Conservation (phyloP, 2,329 filamentous ascomycete genomes). For the Daldinia eschscholtzii region DNA sequence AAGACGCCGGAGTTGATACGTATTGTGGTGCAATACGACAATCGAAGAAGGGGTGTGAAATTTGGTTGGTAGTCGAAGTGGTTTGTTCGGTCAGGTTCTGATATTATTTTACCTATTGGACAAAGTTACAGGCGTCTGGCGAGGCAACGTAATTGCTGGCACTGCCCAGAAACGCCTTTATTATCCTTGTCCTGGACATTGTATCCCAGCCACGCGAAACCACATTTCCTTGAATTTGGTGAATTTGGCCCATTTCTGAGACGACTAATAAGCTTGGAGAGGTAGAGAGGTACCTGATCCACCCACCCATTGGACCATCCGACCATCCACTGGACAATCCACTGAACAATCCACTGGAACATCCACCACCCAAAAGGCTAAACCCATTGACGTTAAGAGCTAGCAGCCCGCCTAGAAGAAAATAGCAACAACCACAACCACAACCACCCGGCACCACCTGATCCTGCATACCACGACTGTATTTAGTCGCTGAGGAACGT, state of each 20-base stretch:
- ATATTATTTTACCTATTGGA: constrained; percentile 36
- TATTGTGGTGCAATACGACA: constrained; percentile 36
- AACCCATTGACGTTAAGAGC: constrained; percentile 21
- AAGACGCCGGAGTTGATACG: constrained; percentile 39
- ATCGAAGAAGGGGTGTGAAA: constrained; percentile 15
- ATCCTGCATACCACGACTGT: constrained; percentile 28
- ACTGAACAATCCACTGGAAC: too few relatives aligned
- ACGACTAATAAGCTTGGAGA: constrained; percentile 41
- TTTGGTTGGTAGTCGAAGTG: constrained; percentile 23
- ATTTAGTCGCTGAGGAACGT: constrained; percentile 10
- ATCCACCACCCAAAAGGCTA: not conserved
- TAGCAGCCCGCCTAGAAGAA: constrained; percentile 35
- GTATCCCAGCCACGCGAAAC: constrained; percentile 48
- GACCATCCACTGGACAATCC: too few relatives aligned
- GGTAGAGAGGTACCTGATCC: constrained; percentile 35
- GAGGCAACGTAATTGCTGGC: constrained; percentile 41
- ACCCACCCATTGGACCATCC: constrained; percentile 3
- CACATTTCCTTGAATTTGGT: constrained; percentile 45
- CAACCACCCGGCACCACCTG: not conserved
- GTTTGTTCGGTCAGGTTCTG: constrained; percentile 20
- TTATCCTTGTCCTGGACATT: constrained; percentile 29
- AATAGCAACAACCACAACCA: constrained; percentile 34
- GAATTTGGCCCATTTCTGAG: constrained; percentile 45
- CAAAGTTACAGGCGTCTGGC: constrained; percentile 20
- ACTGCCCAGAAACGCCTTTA: constrained; percentile 28